Base-by-base conservation (phyloP, 176 grass and related monocot species). In the barley (Hordeum vulgare) region DNA sequence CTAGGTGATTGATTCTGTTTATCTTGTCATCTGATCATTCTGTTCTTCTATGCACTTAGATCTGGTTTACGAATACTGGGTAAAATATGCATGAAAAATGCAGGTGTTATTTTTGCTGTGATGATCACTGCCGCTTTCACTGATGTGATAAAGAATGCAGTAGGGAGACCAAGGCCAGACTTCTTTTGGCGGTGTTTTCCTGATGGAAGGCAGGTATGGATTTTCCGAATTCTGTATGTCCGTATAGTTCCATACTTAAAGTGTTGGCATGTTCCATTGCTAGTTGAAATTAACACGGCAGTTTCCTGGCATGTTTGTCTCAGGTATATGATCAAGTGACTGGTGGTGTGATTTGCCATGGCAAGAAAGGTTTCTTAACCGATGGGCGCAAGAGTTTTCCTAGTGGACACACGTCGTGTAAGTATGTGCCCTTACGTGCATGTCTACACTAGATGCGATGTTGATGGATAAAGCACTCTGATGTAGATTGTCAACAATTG, bases 101-200 rank as follows among this genome's bases (percentile, higher is more conserved):
- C 41, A 96, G 96, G 96, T 34, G 79, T 94, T 23, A 28, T 92
- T 57, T 96, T 90, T 39, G 83, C 96, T 21, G 91, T 91, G 71
- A 24, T 99, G 41, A 87, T 94, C 81, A 96, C 93, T 33, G 96
- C 89, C 2, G 70, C 90, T 80, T 80, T 92, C 61, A 94, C 91
- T 37, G 79, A 84, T 37, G 86, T 80, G 37, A 75, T 96, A n/a
- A 96, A 96, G 86, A 80, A 67, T 79, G 78, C 89, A 28, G 89
- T 92, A 77, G 96, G 96, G 11, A 90, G 93, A 81, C 96, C 89
- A 23, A 86, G 96, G 82, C 96, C 93, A 7, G 93, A 96, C 83
- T 96, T 99, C 80, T 99, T 92, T 71, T 96, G 93, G 93, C 88
- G 93, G 25, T 95, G 93, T 28, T 99, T 99, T 76, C 96, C 96